These are phyloP conservation scores for Hippophae tibetana DNA, from an alignment of 306 rosid species.

Conservation along the genomic window DNA sequence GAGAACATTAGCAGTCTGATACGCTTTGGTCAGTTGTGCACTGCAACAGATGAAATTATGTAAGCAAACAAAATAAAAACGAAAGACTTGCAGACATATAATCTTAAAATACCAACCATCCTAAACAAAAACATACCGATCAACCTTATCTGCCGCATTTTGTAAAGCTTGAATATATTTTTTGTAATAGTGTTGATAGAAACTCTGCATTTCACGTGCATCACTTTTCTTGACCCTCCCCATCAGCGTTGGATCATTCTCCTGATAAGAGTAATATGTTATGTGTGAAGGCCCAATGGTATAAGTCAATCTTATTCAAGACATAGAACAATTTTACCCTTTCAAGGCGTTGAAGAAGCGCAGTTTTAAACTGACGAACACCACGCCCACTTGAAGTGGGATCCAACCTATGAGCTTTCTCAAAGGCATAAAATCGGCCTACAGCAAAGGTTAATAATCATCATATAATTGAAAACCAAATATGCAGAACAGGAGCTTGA, in stretches of 20 bases:
- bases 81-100: conserved; percentile 1
- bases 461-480: conserved; percentile 1
- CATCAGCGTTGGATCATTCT: conserved; percentile 90
- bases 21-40: conserved; percentile 96
- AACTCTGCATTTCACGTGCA: conserved; percentile 99
- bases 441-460: conserved; percentile 3
- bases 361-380: conserved; percentile 94
- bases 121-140: conserved; percentile 47
- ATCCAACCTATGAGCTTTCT: conserved; percentile 96
- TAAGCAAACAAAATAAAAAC: conserved; percentile 10
- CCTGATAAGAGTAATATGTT: conserved; percentile 32
- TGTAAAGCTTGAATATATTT: conserved; percentile 94
- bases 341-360: conserved; percentile 93
- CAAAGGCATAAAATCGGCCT: conserved; percentile 98
- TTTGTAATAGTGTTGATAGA: conserved; percentile 92
- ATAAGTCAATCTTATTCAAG: conserved; percentile 2
- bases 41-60: conserved; percentile 29
- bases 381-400: conserved; percentile 98
- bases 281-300: not conserved
- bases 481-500: conserved; percentile 4
- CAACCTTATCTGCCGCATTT: conserved; percentile 91
- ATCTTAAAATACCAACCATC: not conserved
- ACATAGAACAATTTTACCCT: conserved; percentile 43
- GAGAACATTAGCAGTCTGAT: conserved; percentile 96
- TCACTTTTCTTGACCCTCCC: conserved; percentile 95